phyloP scores from a whole-genome alignment of 208 protist genomes.

The Trichomonas gallinae region DNA sequence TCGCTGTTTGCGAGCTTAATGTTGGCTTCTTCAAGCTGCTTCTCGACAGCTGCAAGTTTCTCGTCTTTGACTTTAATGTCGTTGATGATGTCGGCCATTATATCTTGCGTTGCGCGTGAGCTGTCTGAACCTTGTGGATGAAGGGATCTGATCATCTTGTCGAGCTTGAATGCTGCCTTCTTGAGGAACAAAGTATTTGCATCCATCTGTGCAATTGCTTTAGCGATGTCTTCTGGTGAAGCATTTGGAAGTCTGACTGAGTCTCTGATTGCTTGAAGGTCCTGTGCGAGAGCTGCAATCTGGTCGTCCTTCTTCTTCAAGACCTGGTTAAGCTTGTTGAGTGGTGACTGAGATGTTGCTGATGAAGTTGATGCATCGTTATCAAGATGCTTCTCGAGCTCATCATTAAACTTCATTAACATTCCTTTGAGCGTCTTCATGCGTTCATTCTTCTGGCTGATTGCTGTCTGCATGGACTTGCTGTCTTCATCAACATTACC shows the following conservation, averaged over 20 bases:
- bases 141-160: neutral
- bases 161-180: neutral
- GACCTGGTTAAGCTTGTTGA: neutral
- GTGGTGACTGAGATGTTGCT: neutral
- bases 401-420: neutral
- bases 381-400: neutral
- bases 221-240: neutral
- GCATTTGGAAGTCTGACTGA: neutral
- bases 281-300: neutral
- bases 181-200: neutral
- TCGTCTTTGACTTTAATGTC: too few relatives aligned
- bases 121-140: neutral
- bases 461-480: neutral
- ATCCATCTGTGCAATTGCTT: too few relatives aligned
- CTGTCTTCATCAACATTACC: neutral
- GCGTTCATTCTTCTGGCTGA: neutral
- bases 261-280: neutral
- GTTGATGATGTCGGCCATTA: neutral
- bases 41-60: too few relatives aligned
- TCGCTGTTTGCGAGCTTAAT: neutral
- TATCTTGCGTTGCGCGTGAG: neutral
- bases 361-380: neutral
- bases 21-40: neutral
- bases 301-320: neutral
- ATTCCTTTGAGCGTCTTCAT: neutral